phyloP scores from a whole-genome alignment of 2,329 filamentous ascomycete genomes.

The Cadophora malorum region DNA sequence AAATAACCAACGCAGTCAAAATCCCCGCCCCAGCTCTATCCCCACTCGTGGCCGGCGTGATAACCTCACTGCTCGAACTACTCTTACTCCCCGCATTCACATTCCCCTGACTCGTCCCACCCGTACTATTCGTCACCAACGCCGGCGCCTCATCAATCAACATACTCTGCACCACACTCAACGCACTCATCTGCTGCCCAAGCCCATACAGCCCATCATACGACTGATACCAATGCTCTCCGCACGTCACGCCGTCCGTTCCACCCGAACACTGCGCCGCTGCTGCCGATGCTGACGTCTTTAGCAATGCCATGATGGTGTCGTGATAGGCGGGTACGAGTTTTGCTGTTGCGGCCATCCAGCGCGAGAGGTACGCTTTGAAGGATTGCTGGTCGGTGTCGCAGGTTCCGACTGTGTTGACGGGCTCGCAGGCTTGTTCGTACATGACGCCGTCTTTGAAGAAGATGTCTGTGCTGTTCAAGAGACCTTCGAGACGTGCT shows the following conservation, averaged over 20 bases:
- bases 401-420: slow-evolving; percentile 56
- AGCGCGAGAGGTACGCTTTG: slow-evolving; percentile 67
- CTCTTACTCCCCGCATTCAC: slow-evolving; percentile 33
- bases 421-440: slow-evolving; percentile 58
- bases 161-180: slow-evolving; percentile 62
- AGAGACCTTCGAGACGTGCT: slow-evolving; percentile 60
- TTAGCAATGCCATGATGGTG: slow-evolving; percentile 59
- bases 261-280: slow-evolving; percentile 65
- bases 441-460: slow-evolving; percentile 59
- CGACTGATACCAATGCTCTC: slow-evolving; percentile 62
- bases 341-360: slow-evolving; percentile 66
- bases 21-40: slow-evolving; percentile 52
- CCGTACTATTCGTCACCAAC: slow-evolving; percentile 42
- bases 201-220: slow-evolving; percentile 64
- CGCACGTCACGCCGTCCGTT: slow-evolving; percentile 62
- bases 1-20: slow-evolving; percentile 45
- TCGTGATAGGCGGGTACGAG: slow-evolving; percentile 65
- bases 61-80: slow-evolving; percentile 20
- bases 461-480: slow-evolving; percentile 59
- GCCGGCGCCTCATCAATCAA: slow-evolving; percentile 46
- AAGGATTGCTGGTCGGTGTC: slow-evolving; percentile 67
- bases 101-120: slow-evolving; percentile 47
- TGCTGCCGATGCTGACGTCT: slow-evolving; percentile 60
- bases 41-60: slow-evolving; percentile 43
- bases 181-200: slow-evolving; percentile 73